phyloP scores from a whole-genome alignment of 2,329 filamentous ascomycete species.

The Macrophomina phaseolina region DNA sequence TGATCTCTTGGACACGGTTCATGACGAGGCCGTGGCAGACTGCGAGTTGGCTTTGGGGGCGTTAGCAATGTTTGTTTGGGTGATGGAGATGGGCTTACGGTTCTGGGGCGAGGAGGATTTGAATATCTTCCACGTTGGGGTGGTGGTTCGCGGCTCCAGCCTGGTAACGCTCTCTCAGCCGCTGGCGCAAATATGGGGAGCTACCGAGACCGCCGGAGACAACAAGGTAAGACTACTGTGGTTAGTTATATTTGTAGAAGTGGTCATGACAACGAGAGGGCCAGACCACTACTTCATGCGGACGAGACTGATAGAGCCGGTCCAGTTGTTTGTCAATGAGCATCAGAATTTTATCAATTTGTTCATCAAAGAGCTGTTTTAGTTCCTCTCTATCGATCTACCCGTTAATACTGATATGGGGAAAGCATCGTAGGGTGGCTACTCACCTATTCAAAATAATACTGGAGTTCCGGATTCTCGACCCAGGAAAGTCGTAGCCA shows the following conservation, averaged over 20 bases:
- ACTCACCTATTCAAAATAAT: slow-evolving; percentile 10
- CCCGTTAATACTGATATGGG: not conserved
- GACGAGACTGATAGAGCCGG: slow-evolving; percentile 27
- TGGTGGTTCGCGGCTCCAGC: slow-evolving; percentile 1
- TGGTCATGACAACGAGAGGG: not conserved
- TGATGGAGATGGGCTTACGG: slow-evolving; percentile 33
- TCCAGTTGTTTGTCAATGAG: slow-evolving; percentile 33
- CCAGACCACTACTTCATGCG: slow-evolving; percentile 28
- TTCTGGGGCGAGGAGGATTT: slow-evolving; percentile 41
- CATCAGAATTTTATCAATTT: slow-evolving; percentile 31
- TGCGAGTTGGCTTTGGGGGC: slow-evolving; percentile 46
- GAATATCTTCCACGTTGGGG: slow-evolving; percentile 13
- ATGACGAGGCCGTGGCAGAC: slow-evolving; percentile 56
- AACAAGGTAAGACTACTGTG: slow-evolving; percentile 34
- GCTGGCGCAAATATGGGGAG: slow-evolving; percentile 39
- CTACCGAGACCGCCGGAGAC: slow-evolving; percentile 44
- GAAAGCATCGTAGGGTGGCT: not conserved
- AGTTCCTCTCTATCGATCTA: slow-evolving; percentile 18
- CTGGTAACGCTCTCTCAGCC: slow-evolving; percentile 34
- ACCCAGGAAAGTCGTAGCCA: not conserved
- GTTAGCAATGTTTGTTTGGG: too few relatives aligned
- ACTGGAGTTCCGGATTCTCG: slow-evolving; percentile 21
- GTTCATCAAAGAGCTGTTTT: slow-evolving; percentile 32
- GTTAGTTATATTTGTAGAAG: not conserved
- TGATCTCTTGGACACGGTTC: slow-evolving; percentile 52